Base-by-base conservation (phyloP, 768 basidiomycete species). In the Rhodotorula sphaerocarpa region DNA sequence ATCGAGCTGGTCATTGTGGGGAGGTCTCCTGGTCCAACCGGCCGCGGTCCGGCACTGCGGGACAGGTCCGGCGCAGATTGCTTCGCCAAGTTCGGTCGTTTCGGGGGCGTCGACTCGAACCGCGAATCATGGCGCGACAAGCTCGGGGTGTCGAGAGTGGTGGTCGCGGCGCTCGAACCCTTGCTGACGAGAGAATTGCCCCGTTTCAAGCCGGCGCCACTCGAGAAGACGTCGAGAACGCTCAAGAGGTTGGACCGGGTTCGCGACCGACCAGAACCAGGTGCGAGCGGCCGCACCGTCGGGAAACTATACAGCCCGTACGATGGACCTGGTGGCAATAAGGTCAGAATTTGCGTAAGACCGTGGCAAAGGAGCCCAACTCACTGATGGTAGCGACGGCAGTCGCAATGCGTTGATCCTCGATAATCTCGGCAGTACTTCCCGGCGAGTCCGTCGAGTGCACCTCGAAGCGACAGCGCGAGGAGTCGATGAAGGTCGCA, bases 141-240 rank as follows among this genome's bases (percentile, higher is more conserved):
- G 34, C 43, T 50, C 16, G 55, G 56, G 7, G 59, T 57, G 30
- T 36, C 30, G 55, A 57, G n/a, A 5, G 63, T 52, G 1, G 67
- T 59, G 1, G 67, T 65, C 20, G 60, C 63, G 21, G 42, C 48
- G 52, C 59, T 61, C 20, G 67, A 69, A 9, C 50, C 42, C 16
- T 45, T 55, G 56, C 67, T 69, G 21, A 52, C 57, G 20, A 47
- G 50, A 7, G 67, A 64, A 18, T 64, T 48, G 9, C 56, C 63
- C 21, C 67, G 55, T 42, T 61, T 50, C 45, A 69, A 60, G 4
- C 60, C 50, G 23, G 50, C 57, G 27, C 44, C 56, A 10, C 56
- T 33, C 14, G 50, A 33, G 44, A 69, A 50, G 41, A 56, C 41
- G 30, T 69, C 67, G 48, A 59, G 23, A 3, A 55, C 62, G 47